A percentile compares a stretch with the other conserved stretches of the same genome.
Evolutionary conservation across 768 basidiomycete species (phyloP).

Genomic region (Pleurotus ostreatus): DNA sequence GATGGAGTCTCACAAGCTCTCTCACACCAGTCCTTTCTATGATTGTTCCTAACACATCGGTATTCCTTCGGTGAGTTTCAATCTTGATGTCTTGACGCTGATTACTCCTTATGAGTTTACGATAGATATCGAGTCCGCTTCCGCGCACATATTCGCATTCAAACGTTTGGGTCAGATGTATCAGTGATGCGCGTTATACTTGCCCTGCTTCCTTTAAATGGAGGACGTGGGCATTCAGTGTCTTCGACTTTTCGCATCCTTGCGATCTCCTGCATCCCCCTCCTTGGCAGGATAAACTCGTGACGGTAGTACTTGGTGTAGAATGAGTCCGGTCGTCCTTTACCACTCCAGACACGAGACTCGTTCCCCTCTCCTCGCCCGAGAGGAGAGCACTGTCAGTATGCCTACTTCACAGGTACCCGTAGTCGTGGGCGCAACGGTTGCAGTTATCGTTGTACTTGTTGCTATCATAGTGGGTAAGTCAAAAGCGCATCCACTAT

Average conservation of each 20-base stretch:
- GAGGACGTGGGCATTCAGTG: background rate
- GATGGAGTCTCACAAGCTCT: background rate
- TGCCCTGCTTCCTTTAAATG: constrained; percentile 1
- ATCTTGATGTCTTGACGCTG: constrained; percentile 3
- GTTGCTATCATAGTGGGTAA: constrained; percentile 5
- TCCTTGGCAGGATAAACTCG: background rate
- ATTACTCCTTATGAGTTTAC: background rate
- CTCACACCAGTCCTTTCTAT: background rate
- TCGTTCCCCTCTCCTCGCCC: background rate
- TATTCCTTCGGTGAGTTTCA: background rate
- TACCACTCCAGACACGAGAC: background rate
- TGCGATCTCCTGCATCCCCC: background rate
- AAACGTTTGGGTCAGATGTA: constrained; percentile 1
- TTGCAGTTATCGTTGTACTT: constrained; percentile 4
- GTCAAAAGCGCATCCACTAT: background rate
- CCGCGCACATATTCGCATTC: background rate
- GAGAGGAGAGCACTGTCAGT: background rate
- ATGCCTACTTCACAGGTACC: background rate
- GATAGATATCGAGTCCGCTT: background rate
- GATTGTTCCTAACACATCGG: constrained; percentile 3
- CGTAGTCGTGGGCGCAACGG: constrained; percentile 4
- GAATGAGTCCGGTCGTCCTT: constrained; percentile 1
- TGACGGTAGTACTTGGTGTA: background rate
- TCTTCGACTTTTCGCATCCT: constrained; percentile 1
- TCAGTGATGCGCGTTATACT: background rate